Evolutionary conservation across 2,329 filamentous ascomycete species (phyloP).

Genomic region (Seiridium cupressi): DNA sequence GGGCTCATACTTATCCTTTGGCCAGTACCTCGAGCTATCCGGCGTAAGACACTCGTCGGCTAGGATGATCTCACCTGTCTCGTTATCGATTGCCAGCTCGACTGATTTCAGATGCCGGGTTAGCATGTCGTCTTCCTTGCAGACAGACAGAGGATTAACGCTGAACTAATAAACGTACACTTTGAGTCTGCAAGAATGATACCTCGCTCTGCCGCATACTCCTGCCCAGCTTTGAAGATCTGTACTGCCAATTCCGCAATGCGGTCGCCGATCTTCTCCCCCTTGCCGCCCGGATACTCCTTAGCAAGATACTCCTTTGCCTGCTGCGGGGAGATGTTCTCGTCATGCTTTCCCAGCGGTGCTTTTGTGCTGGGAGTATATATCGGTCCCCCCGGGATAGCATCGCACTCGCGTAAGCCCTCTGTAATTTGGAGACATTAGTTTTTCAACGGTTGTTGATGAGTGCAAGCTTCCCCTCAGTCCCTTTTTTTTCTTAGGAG

Average conservation of each 20-base stretch:
- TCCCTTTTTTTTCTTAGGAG: neutral
- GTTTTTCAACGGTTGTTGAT: neutral
- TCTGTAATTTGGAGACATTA: neutral
- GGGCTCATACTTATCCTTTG: conserved; percentile 66
- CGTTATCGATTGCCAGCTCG: conserved; percentile 68
- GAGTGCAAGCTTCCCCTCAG: neutral
- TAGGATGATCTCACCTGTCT: conserved; percentile 66
- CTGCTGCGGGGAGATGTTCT: conserved; percentile 76
- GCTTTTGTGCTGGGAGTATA: conserved; percentile 84
- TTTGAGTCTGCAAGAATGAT: conserved; percentile 74
- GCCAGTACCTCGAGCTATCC: conserved; percentile 86
- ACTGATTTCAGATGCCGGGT: too few species aligned
- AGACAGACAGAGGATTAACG: too few species aligned
- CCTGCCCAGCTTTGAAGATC: conserved; percentile 62
- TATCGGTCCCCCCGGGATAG: conserved; percentile 64
- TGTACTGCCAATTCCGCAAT: conserved; percentile 65
- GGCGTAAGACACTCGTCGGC: conserved; percentile 85
- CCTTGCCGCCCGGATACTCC: conserved; percentile 48
- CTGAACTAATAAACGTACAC: conserved; percentile 34
- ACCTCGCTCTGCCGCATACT: conserved; percentile 62
- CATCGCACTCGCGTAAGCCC: conserved; percentile 69
- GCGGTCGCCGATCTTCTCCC: conserved; percentile 59
- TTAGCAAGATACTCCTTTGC: conserved; percentile 41
- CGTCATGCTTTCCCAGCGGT: conserved; percentile 72
- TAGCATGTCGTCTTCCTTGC: too few species aligned